phyloP scores from a whole-genome alignment of 106 monocot species.

The Dendrobium chrysotoxum region DNA sequence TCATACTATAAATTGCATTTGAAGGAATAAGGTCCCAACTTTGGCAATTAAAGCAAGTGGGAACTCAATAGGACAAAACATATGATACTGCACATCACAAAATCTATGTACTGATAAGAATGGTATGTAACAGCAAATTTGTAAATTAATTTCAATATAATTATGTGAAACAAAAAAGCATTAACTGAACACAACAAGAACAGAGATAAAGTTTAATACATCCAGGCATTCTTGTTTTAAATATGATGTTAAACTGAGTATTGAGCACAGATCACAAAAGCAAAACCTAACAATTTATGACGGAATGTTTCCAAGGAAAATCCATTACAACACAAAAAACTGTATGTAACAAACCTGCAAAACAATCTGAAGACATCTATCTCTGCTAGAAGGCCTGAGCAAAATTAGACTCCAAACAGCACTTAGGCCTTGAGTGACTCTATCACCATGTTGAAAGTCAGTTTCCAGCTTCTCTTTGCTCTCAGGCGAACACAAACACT shows the following conservation, averaged over 20 bases:
- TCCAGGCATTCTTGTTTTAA: neutral
- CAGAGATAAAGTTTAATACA: neutral
- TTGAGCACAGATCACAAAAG: neutral
- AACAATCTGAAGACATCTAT: conserved; percentile 82
- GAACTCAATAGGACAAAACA: neutral
- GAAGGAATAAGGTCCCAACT: neutral
- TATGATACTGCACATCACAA: neutral
- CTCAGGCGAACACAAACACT: conserved; percentile 72
- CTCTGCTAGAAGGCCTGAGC: conserved; percentile 72
- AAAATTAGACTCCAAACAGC: conserved; percentile 84
- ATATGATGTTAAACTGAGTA: neutral
- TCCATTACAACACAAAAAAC: neutral
- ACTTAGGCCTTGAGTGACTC: conserved; percentile 95
- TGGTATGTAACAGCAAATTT: neutral
- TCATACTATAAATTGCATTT: neutral
- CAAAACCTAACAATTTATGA: neutral
- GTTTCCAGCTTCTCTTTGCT: conserved; percentile 48
- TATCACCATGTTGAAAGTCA: conserved; percentile 66
- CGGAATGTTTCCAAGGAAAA: conserved; percentile 3
- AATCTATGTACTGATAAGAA: neutral
- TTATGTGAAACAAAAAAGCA: neutral
- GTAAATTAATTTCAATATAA: neutral
- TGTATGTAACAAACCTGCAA: conserved; percentile 48
- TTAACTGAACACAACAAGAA: neutral
- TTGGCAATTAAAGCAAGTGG: neutral